A percentile compares a stretch with the other conserved stretches of the same genome.
Conservation (phyloP, 805 yeast genomes). For the Wickerhamomyces hampshirensis region DNA sequence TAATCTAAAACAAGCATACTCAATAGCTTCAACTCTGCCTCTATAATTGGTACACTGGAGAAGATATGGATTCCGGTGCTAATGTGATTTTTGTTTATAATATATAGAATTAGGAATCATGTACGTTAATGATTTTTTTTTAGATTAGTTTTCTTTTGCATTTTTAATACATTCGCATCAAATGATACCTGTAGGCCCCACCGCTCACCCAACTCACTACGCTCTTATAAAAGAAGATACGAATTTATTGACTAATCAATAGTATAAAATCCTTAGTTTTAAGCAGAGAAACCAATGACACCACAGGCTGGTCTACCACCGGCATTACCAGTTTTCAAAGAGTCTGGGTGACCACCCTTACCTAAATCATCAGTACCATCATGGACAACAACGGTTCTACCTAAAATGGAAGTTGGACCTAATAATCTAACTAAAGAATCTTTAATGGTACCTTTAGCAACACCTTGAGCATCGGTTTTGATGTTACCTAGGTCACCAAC, state of each 20-base stretch:
- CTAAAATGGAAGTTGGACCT: constrained; percentile 84
- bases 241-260: not conserved
- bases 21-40: not conserved
- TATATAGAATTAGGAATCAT: too few species aligned
- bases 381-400: constrained; percentile 94
- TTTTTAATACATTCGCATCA: too few species aligned
- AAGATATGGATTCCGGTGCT: too few species aligned
- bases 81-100: too few species aligned
- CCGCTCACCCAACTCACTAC: too few species aligned
- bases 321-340: constrained; percentile 94
- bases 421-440: constrained; percentile 75
- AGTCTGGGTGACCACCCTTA: constrained; percentile 87
- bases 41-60: too few species aligned
- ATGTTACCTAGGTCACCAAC: constrained; percentile 97
- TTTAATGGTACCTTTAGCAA: constrained; percentile 84
- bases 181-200: too few species aligned
- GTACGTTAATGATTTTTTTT: too few species aligned
- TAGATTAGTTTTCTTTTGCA: too few species aligned
- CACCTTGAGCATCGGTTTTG: constrained; percentile 79
- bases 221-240: too few species aligned
- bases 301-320: constrained; percentile 99
- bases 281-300: constrained; percentile 64
- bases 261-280: constrained; percentile 1
- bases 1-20: not conserved
- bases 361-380: constrained; percentile 92